phyloP scores from a whole-genome alignment of 495 filamentous ascomycete genomes.

The Cercophora newfieldiana region DNA sequence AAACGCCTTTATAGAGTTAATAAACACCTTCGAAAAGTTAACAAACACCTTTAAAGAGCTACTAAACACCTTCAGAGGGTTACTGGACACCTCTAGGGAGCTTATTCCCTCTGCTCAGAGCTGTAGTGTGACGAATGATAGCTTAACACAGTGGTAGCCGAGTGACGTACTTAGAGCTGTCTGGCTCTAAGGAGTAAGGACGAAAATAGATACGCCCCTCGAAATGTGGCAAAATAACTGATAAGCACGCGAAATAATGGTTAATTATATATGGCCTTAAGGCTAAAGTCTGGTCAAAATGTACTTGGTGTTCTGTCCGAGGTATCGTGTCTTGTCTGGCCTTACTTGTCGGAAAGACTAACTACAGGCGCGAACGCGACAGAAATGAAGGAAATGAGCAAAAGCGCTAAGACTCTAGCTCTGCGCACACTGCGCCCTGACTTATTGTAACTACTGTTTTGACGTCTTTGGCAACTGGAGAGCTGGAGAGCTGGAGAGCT shows the following conservation, averaged over 20 bases:
- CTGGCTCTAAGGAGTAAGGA: neutral
- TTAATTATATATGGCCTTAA: conserved; percentile 4
- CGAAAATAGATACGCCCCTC: conserved; percentile 1
- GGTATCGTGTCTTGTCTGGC: conserved; percentile 3
- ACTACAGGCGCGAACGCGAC: neutral
- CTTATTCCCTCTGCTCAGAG: too few species aligned
- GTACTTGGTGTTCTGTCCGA: conserved; percentile 5
- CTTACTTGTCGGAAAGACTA: conserved; percentile 5
- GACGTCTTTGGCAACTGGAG: conserved; percentile 8
- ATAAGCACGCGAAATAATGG: neutral
- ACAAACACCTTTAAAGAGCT: too few species aligned
- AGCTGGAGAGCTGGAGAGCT: conserved; percentile 7
- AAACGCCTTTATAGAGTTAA: too few species aligned
- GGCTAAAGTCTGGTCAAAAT: conserved; percentile 8
- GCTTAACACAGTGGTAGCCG: neutral
- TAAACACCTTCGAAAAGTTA: too few species aligned
- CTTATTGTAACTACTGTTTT: conserved; percentile 8
- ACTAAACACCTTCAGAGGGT: too few species aligned
- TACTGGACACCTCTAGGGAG: too few species aligned
- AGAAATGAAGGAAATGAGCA: neutral
- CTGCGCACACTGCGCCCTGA: neutral
- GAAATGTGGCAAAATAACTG: neutral
- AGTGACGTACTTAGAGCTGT: neutral
- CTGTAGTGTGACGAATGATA: too few species aligned
- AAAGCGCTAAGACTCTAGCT: conserved; percentile 2